Evolutionary conservation across 768 basidiomycete genomes (phyloP), one percentile per base, ranked within the genome.

Genomic region (Xerocomellus amylosporus): DNA sequence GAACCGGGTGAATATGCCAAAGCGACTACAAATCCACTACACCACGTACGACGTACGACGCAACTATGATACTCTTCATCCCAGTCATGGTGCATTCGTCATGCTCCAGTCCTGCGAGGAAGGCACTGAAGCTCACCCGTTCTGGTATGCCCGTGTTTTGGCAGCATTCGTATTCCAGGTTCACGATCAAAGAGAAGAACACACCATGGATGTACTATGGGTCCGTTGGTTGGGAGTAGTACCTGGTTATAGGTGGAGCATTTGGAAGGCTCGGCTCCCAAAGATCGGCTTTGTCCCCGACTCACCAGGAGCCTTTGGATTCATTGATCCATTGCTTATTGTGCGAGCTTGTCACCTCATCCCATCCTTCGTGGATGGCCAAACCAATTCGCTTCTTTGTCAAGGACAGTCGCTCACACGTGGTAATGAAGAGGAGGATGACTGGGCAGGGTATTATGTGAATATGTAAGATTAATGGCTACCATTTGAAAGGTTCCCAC

Each of bases 191-290:
- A 36, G 50, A 2, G 8, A 22, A 5, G 19, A 63, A 17, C 53
- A 49, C 7, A 38, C n/a, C 8, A 39, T 31, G 42, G 70, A 75
- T 15, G 59, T 77, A 19, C 59, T 78, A 1, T 76, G 74, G 73
- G 67, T 79, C 4, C 68, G 68, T 0, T 78, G 76, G 77, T 61
- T 75, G 26, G 72, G 68, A 3, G 46, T 40, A 0, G 68, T 72
- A 30, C 62, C 60, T 2, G 54, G 56, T 2, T 49, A 59, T 37
- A 49, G 20, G 4, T 59, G 44, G 43, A 64, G 69, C 13, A 56
- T 54, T 28, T 38, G 46, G 4, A 28, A 51, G 34, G 58, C 63
- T 2, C 38, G 49, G 2, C 61, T 75, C 5, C 71, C 71, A 7
- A 66, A 64, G 33, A 45, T 74, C 13, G 64, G 66, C 1, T 75